phyloP scores from a whole-genome alignment of 441 rosid genomes.

The Manihot esculenta region DNA sequence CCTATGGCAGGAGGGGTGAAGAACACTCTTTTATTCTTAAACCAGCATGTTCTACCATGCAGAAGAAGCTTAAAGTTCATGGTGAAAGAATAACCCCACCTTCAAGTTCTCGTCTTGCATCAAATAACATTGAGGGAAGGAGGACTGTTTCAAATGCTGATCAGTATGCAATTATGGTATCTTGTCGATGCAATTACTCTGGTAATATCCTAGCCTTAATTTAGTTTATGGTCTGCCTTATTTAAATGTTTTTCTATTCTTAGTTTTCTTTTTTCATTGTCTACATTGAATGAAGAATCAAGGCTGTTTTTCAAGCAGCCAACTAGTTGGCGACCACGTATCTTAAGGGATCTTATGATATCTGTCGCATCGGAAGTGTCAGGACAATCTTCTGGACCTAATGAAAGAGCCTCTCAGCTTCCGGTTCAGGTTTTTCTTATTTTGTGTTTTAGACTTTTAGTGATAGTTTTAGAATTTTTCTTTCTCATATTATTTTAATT shows the following conservation, averaged over 20 bases:
- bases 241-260: constrained; percentile 23
- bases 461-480: background rate
- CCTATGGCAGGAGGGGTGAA: constrained; percentile 85
- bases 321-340: constrained; percentile 83
- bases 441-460: background rate
- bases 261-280: constrained; percentile 12
- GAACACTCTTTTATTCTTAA: constrained; percentile 95
- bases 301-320: constrained; percentile 89
- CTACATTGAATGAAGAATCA: constrained; percentile 55
- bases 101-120: constrained; percentile 48
- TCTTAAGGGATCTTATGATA: constrained; percentile 86
- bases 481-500: background rate
- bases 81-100: constrained; percentile 47
- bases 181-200: constrained; percentile 88
- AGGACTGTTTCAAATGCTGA: constrained; percentile 45
- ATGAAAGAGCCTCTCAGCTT: constrained; percentile 67
- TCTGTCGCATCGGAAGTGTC: constrained; percentile 88
- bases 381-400: constrained; percentile 55
- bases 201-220: constrained; percentile 41
- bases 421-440: constrained; percentile 76
- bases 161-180: constrained; percentile 83
- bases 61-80: constrained; percentile 53
- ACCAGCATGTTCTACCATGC: constrained; percentile 63
- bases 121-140: constrained; percentile 51
- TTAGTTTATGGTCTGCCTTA: constrained; percentile 20